Evolutionary conservation across 1,139 yeast genomes (phyloP).

Genomic region (Geotrichum cucujoidarum): DNA sequence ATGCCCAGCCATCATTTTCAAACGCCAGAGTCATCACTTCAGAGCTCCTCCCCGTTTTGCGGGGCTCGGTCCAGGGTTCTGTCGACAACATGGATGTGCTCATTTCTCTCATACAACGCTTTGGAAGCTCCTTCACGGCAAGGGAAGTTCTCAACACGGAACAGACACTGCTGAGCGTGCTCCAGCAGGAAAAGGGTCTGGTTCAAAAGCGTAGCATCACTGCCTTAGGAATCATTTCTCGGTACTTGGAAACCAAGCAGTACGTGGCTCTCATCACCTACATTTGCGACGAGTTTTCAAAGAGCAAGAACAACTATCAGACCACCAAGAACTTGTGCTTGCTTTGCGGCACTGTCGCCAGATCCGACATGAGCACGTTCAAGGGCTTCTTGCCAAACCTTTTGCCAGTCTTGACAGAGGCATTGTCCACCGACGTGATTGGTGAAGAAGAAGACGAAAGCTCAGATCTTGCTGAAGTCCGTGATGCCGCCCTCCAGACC

Average conservation of each 20-base stretch:
- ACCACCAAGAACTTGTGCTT: constrained; percentile 25
- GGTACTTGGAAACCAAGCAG: constrained; percentile 34
- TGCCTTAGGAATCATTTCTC: constrained; percentile 50
- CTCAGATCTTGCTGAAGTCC: constrained; percentile 29
- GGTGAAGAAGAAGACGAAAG: constrained; percentile 23
- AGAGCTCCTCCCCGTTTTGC: constrained; percentile 35
- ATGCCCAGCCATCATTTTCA: constrained; percentile 31
- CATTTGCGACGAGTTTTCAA: constrained; percentile 24
- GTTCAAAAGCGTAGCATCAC: constrained; percentile 43
- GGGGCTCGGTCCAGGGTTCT: constrained; percentile 35
- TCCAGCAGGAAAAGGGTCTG: constrained; percentile 29
- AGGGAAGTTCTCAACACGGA: constrained; percentile 43
- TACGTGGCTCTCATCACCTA: constrained; percentile 29
- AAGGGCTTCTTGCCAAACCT: constrained; percentile 24
- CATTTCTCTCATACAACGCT: constrained; percentile 51
- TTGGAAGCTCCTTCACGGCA: constrained; percentile 47
- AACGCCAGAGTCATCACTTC: constrained; percentile 37
- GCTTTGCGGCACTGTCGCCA: constrained; percentile 31
- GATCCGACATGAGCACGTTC: constrained; percentile 29
- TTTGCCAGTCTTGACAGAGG: constrained; percentile 25
- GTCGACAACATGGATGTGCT: constrained; percentile 64
- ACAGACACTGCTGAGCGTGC: constrained; percentile 25
- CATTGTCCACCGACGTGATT: constrained; percentile 24
- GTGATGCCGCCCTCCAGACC: constrained; percentile 34
- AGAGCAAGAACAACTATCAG: constrained; percentile 20